These are phyloP conservation scores for Fragilaria radians DNA, from an alignment of 108 stramenopile species.

Conservation along the genomic window DNA sequence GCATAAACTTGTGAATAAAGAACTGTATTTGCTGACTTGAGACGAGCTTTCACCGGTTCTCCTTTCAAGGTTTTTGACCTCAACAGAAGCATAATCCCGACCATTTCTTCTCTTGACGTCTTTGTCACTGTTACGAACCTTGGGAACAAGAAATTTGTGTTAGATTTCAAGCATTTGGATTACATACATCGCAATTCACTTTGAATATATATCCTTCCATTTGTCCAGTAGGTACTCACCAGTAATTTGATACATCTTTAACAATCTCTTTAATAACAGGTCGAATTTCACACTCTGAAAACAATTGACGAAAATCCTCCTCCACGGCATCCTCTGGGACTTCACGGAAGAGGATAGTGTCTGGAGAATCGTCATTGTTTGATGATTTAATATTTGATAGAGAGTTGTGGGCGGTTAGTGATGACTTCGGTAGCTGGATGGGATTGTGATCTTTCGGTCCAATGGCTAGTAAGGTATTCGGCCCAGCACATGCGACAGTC, in stretches of 20 bases:
- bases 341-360: conserved; percentile 44
- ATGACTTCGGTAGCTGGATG: conserved; percentile 9
- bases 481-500: conserved; percentile 7
- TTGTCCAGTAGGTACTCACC: too few relatives aligned
- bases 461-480: conserved; percentile 17
- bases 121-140: conserved; percentile 52
- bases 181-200: too few relatives aligned
- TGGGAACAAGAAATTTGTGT: conserved; percentile 3
- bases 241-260: conserved; percentile 40
- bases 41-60: conserved; percentile 42
- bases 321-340: conserved; percentile 27
- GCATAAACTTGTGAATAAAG: neutral
- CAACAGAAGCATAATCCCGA: conserved; percentile 36
- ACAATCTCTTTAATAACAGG: conserved; percentile 24
- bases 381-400: too few relatives aligned
- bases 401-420: too few relatives aligned
- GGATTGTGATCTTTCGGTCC: conserved; percentile 22
- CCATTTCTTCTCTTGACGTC: conserved; percentile 32
- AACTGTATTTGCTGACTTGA: conserved; percentile 18
- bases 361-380: conserved; percentile 3
- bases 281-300: conserved; percentile 27
- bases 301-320: conserved; percentile 29
- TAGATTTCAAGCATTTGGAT: too few relatives aligned
- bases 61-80: conserved; percentile 27
- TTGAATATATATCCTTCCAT: too few relatives aligned